Evolutionary conservation across 805 yeast species (phyloP), one percentile per base, ranked within the genome.

Genomic region (Cyberlindnera sargentensis): DNA sequence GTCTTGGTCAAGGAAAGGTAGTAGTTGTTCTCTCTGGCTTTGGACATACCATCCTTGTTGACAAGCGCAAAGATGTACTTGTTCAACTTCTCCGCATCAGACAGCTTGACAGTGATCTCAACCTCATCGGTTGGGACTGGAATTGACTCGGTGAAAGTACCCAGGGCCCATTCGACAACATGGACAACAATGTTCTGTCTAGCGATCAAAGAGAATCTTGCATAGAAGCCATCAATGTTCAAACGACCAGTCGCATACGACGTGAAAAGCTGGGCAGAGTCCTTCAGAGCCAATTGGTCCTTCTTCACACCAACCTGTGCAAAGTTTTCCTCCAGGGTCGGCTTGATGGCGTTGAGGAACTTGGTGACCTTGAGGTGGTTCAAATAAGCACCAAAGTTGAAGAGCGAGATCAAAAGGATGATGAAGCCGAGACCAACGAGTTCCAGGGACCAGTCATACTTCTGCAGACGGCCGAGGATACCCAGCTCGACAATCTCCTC

Each of bases 181-280:
- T 84, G 75, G 46, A 84, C 68, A 50, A 87, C 68, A 28, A 83
- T 55, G 65, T 90, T 91, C 62, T 87, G 90, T 70, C 98, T 82
- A 47, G 95, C 78, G 48, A 77, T 70, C 63, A 90, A 71, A 44
- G 73, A 74, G 60, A 89, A 71, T 49, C 73, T 77, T 38, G 82
- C 71, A 45, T 73, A 66, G 45, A 89, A 66, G 44, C 76, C 72
- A 47, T 78, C 78, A 47, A 93, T 73, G 62, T 87, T 82, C 46
- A 78, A 68, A 63, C 99, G 81, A 48, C 99, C 99, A 45, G 95
- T 76, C 36, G 96, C 95, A 61, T 87, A 93, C 32, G 85, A 70
- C 8, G 70, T 74, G 44, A 56, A 66, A 47, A 72, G 68, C 53
- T 82, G 80, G 26, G 80, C 67, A 39, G 79, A 75, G 58, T 84